Percentiles rank a stretch among this genome's conserved stretches.
These are phyloP conservation scores for Phaeotremella skinneri DNA, from an alignment of 768 basidiomycete genomes.

Conservation along the genomic window DNA sequence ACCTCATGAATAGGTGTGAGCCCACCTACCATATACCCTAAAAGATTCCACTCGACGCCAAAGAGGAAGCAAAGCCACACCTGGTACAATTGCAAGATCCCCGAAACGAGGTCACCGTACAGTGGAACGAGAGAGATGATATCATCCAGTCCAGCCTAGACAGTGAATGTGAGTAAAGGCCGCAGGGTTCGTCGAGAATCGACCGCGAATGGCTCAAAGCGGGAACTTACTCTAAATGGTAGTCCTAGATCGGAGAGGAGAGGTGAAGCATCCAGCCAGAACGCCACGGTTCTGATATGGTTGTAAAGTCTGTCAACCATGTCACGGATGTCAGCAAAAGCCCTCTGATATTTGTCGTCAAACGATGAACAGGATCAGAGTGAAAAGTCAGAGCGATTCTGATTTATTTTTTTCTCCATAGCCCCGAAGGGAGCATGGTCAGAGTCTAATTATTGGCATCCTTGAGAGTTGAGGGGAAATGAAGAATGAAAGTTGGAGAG, in stretches of 20 bases:
- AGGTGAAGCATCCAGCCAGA: slow-evolving; percentile 51
- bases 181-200: background rate
- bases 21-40: slow-evolving; percentile 45
- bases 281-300: slow-evolving; percentile 49
- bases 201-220: background rate
- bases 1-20: background rate
- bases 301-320: slow-evolving; percentile 44
- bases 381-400: slow-evolving; percentile 9
- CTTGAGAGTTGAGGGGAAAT: background rate
- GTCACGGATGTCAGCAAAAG: slow-evolving; percentile 6
- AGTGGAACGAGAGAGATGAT: slow-evolving; percentile 49
- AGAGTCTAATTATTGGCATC: slow-evolving; percentile 5
- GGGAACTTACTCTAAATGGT: slow-evolving; percentile 47
- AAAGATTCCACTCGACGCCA: slow-evolving; percentile 33
- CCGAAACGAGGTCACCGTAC: slow-evolving; percentile 49
- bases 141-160: slow-evolving; percentile 50
- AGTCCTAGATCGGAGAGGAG: slow-evolving; percentile 47
- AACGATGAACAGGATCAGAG: slow-evolving; percentile 6
- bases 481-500: slow-evolving; percentile 3
- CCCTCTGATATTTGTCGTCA: background rate
- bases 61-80: slow-evolving; percentile 49
- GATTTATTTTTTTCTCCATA: background rate
- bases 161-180: background rate
- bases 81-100: slow-evolving; percentile 49
- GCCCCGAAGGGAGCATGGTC: background rate